A percentile compares a stretch with the other conserved stretches of the same genome.
Conservation (phyloP, 352 stramenopile species). For the Globisporangium carolinianum region DNA sequence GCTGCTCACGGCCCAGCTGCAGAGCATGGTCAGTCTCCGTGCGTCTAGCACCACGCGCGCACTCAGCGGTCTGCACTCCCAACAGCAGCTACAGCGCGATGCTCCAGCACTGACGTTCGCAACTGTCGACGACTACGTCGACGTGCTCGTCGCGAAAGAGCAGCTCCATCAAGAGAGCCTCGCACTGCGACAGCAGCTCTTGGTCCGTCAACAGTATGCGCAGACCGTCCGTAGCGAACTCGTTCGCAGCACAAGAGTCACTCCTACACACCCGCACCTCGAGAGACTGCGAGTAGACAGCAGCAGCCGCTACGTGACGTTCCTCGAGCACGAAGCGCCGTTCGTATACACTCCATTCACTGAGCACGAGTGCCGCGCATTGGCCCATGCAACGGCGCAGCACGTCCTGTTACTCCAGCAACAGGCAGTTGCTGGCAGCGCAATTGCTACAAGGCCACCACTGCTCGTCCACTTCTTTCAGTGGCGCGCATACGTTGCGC, state of each 20-base stretch:
- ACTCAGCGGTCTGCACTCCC: not conserved
- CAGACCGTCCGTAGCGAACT: not conserved
- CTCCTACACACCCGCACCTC: no score
- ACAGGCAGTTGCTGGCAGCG: not conserved
- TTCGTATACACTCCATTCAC: slow-evolving; percentile 10
- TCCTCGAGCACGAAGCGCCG: slow-evolving; percentile 1
- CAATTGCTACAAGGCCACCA: no score
- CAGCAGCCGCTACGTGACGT: slow-evolving; percentile 3
- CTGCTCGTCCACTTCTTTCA: slow-evolving; percentile 8
- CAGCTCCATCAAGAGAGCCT: slow-evolving; percentile 1
- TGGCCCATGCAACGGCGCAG: not conserved
- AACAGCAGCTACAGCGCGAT: not conserved
- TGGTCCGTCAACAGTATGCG: not conserved
- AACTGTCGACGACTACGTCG: not conserved
- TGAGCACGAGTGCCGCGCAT: slow-evolving; percentile 4
- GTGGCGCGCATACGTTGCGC: not conserved
- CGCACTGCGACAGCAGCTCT: not conserved
- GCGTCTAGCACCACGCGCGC: not conserved
- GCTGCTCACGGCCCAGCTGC: slow-evolving; percentile 1
- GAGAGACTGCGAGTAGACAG: no score
- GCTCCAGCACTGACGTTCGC: not conserved
- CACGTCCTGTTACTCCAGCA: slow-evolving; percentile 1
- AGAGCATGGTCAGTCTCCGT: not conserved
- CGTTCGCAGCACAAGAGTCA: not conserved
- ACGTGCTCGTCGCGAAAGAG: slow-evolving; percentile 7